Evolutionary conservation across 345 rosid genomes (phyloP).

Genomic region (Excoecaria agallocha): DNA sequence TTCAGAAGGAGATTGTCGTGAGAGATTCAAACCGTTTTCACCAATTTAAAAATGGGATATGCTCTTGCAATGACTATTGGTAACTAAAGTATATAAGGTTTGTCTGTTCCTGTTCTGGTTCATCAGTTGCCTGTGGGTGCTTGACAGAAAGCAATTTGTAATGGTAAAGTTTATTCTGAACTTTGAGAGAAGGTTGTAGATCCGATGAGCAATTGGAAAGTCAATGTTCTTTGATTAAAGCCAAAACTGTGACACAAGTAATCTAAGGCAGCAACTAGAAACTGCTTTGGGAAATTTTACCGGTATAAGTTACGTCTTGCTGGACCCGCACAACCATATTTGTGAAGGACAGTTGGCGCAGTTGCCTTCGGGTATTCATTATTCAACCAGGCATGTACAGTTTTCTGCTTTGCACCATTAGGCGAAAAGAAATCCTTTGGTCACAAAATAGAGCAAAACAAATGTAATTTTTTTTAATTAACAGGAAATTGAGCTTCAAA

Average conservation of each 20-base stretch:
- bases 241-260: neutral
- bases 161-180: neutral
- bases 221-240: too few relatives aligned
- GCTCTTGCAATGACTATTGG: conserved; percentile 90
- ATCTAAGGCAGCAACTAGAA: neutral
- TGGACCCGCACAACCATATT: neutral
- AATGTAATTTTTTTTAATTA: too few relatives aligned
- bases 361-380: neutral
- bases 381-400: neutral
- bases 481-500: too few relatives aligned
- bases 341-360: neutral
- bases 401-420: neutral
- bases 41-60: conserved; percentile 54
- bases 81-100: conserved; percentile 19
- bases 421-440: neutral
- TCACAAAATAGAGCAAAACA: too few relatives aligned
- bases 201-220: neutral
- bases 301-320: neutral
- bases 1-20: conserved; percentile 63
- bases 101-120: neutral
- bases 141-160: neutral
- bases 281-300: neutral
- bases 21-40: conserved; percentile 88
- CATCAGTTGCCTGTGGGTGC: neutral
- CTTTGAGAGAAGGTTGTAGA: neutral